These are phyloP conservation scores for Coix lacrymajobi DNA, from an alignment of 176 grass and related monocot genomes.

Conservation along the genomic window DNA sequence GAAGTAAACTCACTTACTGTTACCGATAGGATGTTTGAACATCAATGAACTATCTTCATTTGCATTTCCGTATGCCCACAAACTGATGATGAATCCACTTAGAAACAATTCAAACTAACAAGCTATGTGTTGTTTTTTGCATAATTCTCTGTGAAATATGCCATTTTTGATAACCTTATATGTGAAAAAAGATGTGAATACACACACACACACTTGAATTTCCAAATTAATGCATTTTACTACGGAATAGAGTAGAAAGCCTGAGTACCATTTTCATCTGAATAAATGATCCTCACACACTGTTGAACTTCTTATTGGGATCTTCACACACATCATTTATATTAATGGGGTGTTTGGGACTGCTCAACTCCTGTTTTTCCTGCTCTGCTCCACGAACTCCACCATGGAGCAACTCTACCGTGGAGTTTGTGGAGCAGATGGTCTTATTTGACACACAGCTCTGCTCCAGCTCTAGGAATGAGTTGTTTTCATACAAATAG, in stretches of 20 bases:
- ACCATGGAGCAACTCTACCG: too few relatives aligned
- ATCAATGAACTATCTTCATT: slow-evolving; percentile 3
- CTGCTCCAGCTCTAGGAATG: too few relatives aligned
- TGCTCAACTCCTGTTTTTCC: too few relatives aligned
- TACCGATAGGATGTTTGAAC: not conserved
- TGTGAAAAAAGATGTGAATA: not conserved
- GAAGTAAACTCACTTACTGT: not conserved
- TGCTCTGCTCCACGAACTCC: too few relatives aligned
- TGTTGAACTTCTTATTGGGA: not conserved
- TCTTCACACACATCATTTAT: not conserved
- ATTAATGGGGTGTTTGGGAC: too few relatives aligned
- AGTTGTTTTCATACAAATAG: too few relatives aligned
- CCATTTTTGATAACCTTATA: not conserved
- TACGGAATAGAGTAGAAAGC: not conserved
- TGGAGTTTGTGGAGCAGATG: too few relatives aligned
- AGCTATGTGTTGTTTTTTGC: not conserved
- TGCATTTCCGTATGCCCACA: not conserved
- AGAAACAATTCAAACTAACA: not conserved
- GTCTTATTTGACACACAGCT: too few relatives aligned
- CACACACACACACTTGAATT: not conserved
- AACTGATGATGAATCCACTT: not conserved
- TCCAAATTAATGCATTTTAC: not conserved
- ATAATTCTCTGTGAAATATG: not conserved
- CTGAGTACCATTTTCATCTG: not conserved
- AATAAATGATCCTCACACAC: not conserved